phyloP scores from a whole-genome alignment of 2,329 filamentous ascomycete genomes.

The Hypomyces perniciosus region DNA sequence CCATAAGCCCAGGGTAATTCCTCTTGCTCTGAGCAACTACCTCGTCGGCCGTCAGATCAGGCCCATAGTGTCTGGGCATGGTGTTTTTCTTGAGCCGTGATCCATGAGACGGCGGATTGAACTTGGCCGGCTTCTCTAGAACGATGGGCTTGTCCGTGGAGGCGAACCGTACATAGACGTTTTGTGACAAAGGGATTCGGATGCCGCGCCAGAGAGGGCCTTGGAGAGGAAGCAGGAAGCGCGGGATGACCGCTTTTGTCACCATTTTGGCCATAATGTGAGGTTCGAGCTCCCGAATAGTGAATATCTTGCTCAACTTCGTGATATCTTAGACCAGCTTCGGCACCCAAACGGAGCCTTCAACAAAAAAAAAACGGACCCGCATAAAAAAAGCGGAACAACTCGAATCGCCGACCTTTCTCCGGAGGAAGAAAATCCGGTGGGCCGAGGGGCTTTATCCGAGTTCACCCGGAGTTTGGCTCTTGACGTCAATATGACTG shows the following conservation, averaged over 20 bases:
- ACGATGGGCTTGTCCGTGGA: constrained; percentile 52
- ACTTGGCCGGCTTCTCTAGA: constrained; percentile 81
- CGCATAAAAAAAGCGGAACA: neutral
- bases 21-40: constrained; percentile 58
- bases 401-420: constrained; percentile 16
- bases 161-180: constrained; percentile 30
- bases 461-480: constrained; percentile 30
- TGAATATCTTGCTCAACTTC: neutral
- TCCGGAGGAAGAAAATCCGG: constrained; percentile 9
- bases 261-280: constrained; percentile 30
- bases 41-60: constrained; percentile 61
- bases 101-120: constrained; percentile 87
- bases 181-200: constrained; percentile 30
- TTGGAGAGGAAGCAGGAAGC: constrained; percentile 61
- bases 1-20: constrained; percentile 85
- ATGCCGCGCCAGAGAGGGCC: constrained; percentile 48
- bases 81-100: constrained; percentile 54
- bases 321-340: constrained; percentile 1
- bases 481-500: constrained; percentile 16
- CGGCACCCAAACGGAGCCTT: constrained; percentile 2
- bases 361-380: constrained; percentile 2
- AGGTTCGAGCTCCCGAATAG: neutral
- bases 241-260: constrained; percentile 51
- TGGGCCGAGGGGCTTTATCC: constrained; percentile 17
- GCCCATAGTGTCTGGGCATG: constrained; percentile 66